phyloP scores from a whole-genome alignment of 768 basidiomycete species.

The Wakefieldia striispora region DNA sequence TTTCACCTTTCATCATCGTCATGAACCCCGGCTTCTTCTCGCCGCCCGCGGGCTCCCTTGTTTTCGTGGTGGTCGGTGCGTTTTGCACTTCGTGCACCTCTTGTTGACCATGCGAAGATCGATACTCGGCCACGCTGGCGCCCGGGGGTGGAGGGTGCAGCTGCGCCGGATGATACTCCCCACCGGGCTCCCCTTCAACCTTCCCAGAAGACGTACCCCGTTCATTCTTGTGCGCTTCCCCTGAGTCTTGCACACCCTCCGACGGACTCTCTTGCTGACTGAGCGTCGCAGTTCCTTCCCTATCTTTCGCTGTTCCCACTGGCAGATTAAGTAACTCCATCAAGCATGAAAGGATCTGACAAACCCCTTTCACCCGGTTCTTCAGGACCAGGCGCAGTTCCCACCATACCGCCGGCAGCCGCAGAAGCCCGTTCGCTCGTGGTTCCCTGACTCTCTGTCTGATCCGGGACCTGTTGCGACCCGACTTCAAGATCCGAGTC shows the following conservation, averaged over 20 bases:
- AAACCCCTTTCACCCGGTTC: conserved; percentile 10
- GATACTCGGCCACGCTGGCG: conserved; percentile 14
- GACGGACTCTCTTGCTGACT: not conserved
- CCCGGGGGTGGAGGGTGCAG: conserved; percentile 28
- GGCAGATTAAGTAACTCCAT: not conserved
- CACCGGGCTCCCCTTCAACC: conserved; percentile 8
- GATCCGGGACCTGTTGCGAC: not conserved
- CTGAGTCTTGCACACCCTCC: not conserved
- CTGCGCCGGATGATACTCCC: conserved; percentile 28
- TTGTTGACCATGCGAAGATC: not conserved
- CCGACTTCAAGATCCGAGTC: not conserved
- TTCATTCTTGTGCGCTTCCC: conserved; percentile 2
- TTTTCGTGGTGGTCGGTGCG: not conserved
- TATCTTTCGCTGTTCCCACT: not conserved
- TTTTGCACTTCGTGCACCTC: not conserved
- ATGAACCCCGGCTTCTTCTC: conserved; percentile 29
- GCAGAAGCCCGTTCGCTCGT: not conserved
- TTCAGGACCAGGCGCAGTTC: not conserved
- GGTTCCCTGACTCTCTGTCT: not conserved
- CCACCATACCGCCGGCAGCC: not conserved
- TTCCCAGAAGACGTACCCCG: not conserved
- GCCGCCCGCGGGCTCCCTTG: not conserved
- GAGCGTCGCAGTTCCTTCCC: not conserved
- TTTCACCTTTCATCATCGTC: conserved; percentile 33
- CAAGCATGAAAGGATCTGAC: not conserved